Percentiles rank a stretch among this genome's conserved stretches.
Evolutionary conservation across 345 rosid genomes (phyloP).

Genomic region (Populus tremula): DNA sequence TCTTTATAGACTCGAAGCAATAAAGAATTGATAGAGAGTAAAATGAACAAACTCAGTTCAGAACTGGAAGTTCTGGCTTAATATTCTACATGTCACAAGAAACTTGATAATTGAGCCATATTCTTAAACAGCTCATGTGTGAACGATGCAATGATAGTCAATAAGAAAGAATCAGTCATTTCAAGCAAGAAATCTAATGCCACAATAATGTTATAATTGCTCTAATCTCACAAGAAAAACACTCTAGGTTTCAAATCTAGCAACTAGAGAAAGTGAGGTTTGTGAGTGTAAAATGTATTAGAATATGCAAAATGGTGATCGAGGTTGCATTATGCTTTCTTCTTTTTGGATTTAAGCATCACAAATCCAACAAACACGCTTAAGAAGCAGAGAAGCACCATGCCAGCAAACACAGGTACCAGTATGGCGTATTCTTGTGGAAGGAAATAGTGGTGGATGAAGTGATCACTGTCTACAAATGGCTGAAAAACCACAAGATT

Average conservation of each 20-base stretch:
- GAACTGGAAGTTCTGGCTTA: background rate
- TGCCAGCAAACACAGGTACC: conserved; percentile 71
- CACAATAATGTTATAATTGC: background rate
- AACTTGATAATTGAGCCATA: background rate
- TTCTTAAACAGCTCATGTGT: background rate
- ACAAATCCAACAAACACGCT: conserved; percentile 70
- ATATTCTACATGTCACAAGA: background rate
- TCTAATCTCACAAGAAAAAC: background rate
- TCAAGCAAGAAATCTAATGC: background rate
- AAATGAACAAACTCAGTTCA: background rate
- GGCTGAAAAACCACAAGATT: conserved; percentile 51
- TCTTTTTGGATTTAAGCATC: conserved; percentile 79
- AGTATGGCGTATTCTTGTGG: conserved; percentile 81
- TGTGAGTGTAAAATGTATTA: background rate
- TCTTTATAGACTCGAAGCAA: background rate
- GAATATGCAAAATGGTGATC: background rate
- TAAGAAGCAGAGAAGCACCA: conserved; percentile 60
- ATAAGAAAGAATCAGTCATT: background rate
- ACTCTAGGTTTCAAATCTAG: background rate
- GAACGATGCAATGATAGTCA: background rate
- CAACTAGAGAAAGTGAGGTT: background rate
- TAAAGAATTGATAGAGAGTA: background rate
- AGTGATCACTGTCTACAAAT: conserved; percentile 84
- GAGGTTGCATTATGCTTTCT: conserved; percentile 46
- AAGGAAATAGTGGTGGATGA: conserved; percentile 79